Percentiles rank a stretch among this genome's conserved stretches.
These are phyloP conservation scores for Globisporangium carolinianum DNA, from an alignment of 352 stramenopile genomes.

Conservation along the genomic window DNA sequence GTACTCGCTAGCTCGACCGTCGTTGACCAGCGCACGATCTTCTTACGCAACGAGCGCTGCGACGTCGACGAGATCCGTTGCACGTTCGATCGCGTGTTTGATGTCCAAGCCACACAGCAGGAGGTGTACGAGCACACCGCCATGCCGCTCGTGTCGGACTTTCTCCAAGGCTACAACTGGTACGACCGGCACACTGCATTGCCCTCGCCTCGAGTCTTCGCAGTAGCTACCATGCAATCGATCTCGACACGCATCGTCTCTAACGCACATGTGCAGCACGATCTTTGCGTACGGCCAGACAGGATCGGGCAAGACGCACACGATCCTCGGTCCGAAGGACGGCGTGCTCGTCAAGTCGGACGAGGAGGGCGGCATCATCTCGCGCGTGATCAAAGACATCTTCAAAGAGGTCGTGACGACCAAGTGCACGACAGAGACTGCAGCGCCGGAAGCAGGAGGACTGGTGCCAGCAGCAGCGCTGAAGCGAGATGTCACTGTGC, in stretches of 20 bases:
- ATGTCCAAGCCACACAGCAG: constrained; percentile 42
- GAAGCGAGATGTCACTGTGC: background rate
- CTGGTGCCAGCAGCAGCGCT: background rate
- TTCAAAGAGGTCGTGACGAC: constrained; percentile 25
- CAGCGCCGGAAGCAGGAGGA: background rate
- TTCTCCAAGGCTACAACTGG: constrained; percentile 75
- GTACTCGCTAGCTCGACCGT: constrained; percentile 35
- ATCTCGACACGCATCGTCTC: too few relatives aligned
- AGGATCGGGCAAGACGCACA: constrained; percentile 57
- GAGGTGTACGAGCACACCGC: constrained; percentile 68
- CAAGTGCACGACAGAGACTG: constrained; percentile 8
- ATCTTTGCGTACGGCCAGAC: constrained; percentile 55
- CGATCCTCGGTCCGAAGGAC: constrained; percentile 64
- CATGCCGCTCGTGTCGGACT: constrained; percentile 56
- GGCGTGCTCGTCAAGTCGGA: constrained; percentile 45
- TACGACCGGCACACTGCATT: constrained; percentile 9
- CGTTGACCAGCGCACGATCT: constrained; percentile 46
- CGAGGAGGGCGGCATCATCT: constrained; percentile 62
- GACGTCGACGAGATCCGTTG: constrained; percentile 71
- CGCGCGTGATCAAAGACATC: constrained; percentile 44
- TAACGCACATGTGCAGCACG: constrained; percentile 15
- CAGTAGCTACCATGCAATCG: too few relatives aligned
- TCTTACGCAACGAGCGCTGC: constrained; percentile 55
- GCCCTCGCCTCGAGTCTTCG: too few relatives aligned
- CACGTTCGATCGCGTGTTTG: constrained; percentile 70